phyloP scores from a whole-genome alignment of 1,139 yeast genomes.

The Protomyces inouyei region DNA sequence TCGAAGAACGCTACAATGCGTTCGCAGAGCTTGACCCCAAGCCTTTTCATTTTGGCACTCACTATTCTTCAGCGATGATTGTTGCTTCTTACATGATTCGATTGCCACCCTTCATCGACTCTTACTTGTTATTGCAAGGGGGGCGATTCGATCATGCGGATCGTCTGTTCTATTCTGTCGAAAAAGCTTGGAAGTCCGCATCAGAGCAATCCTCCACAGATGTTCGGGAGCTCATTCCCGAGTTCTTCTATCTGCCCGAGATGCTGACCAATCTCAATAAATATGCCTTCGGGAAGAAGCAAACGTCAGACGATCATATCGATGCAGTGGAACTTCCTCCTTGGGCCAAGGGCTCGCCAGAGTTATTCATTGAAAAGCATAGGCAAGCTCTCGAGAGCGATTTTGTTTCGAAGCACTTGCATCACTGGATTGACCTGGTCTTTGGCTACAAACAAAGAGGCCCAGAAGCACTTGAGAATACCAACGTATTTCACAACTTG shows the following conservation, averaged over 20 bases:
- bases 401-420: slow-evolving; percentile 66
- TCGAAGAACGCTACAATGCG: slow-evolving; percentile 66
- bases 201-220: slow-evolving; percentile 75
- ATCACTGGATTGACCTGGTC: slow-evolving; percentile 75
- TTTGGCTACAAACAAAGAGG: slow-evolving; percentile 80
- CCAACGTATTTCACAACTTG: slow-evolving; percentile 73
- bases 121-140: slow-evolving; percentile 72
- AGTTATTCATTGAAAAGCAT: slow-evolving; percentile 63
- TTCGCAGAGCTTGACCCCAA: slow-evolving; percentile 55
- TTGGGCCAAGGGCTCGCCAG: slow-evolving; percentile 77
- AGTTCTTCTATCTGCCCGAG: slow-evolving; percentile 74
- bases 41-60: slow-evolving; percentile 87
- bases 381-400: slow-evolving; percentile 78
- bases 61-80: slow-evolving; percentile 88
- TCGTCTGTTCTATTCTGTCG: slow-evolving; percentile 64
- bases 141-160: slow-evolving; percentile 87
- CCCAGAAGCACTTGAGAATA: slow-evolving; percentile 54
- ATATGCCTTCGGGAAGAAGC: slow-evolving; percentile 64
- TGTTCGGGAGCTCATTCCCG: slow-evolving; percentile 80
- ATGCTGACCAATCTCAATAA: slow-evolving; percentile 59
- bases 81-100: slow-evolving; percentile 73
- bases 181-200: slow-evolving; percentile 73
- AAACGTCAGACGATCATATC: slow-evolving; percentile 51
- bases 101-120: slow-evolving; percentile 70
- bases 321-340: slow-evolving; percentile 66